Percentiles rank a stretch among this genome's conserved stretches.
Evolutionary conservation across 2,329 filamentous ascomycete species (phyloP).

Genomic region (Nemania abortiva): DNA sequence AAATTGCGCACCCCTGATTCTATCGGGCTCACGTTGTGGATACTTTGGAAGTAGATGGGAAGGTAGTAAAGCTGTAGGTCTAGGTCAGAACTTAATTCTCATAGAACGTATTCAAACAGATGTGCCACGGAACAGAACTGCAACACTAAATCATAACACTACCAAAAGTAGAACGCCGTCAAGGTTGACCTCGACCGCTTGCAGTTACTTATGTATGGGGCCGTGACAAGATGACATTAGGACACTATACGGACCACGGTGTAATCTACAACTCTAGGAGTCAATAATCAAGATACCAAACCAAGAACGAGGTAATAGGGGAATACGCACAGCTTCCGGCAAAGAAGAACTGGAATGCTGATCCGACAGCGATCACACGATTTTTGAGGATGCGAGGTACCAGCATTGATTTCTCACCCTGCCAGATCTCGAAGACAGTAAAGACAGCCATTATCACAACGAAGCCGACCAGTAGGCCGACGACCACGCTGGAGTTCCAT

Average conservation of each 20-base stretch:
- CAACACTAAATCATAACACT: too few relatives aligned
- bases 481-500: conserved; percentile 49
- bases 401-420: conserved; percentile 40
- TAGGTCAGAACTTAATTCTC: neutral
- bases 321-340: neutral
- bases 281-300: too few relatives aligned
- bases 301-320: too few relatives aligned
- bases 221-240: neutral
- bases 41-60: conserved; percentile 43
- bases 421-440: conserved; percentile 32
- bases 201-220: too few relatives aligned
- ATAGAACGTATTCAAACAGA: too few relatives aligned
- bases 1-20: conserved; percentile 53
- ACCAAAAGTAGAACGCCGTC: too few relatives aligned
- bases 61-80: conserved; percentile 53
- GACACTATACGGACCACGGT: too few relatives aligned
- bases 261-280: too few relatives aligned
- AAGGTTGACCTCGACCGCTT: too few relatives aligned
- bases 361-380: conserved; percentile 1
- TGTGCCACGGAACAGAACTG: too few relatives aligned
- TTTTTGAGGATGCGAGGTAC: conserved; percentile 17
- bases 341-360: conserved; percentile 11
- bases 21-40: conserved; percentile 51
- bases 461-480: conserved; percentile 51
- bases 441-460: conserved; percentile 46